Base-by-base conservation (phyloP, 208 protist genomes). In the Herpetomonas samuelpessoai region DNA sequence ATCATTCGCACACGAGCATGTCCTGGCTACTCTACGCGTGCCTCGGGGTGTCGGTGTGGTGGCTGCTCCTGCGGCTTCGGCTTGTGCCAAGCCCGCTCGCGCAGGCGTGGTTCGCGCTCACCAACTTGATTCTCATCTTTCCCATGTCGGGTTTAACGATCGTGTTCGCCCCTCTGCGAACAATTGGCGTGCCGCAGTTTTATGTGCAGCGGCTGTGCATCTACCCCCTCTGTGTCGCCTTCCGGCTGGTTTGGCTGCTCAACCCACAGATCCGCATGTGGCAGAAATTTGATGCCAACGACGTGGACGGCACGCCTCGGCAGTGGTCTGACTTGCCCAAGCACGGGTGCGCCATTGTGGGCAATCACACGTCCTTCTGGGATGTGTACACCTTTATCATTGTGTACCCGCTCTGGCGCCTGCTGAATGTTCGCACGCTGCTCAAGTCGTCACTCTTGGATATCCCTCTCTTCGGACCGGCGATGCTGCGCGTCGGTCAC, bases 331-430 rank as follows among this genome's bases (percentile, higher is more conserved):
- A 71, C 38, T 41, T 81, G 19, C 56, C 21, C 0, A 44, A 55
- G 24, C 28, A 64, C 50, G 24, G 60, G 27, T 24, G 29, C 3
- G 71, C 70, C 3, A 61, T 79, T 10, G 49, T 79, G 16, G 55
- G 81, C 48, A 88, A 88, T 54, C 81, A 88, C 75, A 68, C 74
- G 39, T 88, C 81, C 44, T 85, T 81, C 62, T 86, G 82, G 71
- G 81, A 88, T 53, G 65, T 82, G 21, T 76, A 71, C 22, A 58
- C 65, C 9, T 69, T 80, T 22, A 45, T 79, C 30, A 44, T 22
- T 16, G 26, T 80, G 10, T 27, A 71, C 10, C 78, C 81, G 18
- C 55, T 81, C 7, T 18, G 50, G 10, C 62, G 68, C 22, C 30
- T 85, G 29, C 12, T 74, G 26, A 47, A 79, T 53, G 74, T 57